Base-by-base conservation (phyloP, 208 protist genomes). In the Trichomonas gallinae region DNA sequence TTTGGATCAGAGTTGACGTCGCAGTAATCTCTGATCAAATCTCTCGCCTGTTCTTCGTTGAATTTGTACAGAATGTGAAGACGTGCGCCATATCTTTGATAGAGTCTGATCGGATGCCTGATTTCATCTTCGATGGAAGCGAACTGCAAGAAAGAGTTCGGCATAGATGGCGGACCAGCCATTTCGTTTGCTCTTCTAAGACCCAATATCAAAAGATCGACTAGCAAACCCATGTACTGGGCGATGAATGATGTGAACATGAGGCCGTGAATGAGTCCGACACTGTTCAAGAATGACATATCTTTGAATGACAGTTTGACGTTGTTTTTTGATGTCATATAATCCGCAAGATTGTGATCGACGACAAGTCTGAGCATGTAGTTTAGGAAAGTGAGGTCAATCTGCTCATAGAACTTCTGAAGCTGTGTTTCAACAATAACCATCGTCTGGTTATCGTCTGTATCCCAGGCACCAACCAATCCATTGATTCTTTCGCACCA, bases 251-350 rank as follows among this genome's bases (percentile, higher is more conserved):
- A 98, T 31, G 99, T 98, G 97, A 99, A 99, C 98, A 99, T 99
- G 63, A 99, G 99, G 72, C 99, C 99, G 96, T 99, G 98, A 96
- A 99, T 98, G 17, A 99, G 96, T 63, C 99, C 99, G 97, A 99
- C 99, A 48, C 98, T 98, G 97, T 99, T 99, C 96, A 99, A 98
- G 98, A 99, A 99, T 97, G 98, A 99, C 99, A 99, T 99, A 98
- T 99, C 99, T 98, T 99, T 99, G 98, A 99, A 99, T 97, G 98
- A 99, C 36, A 99, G 97, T 2, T 99, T 98, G 0, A 99, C 98
- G 97, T 99, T 99, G 98, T 99, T 99, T 97, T 99, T 99, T 93
- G 99, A 98, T 44, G 99, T 99, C 97, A 99, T 99, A 98, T 99
- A 99, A 97, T 99, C 99, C 34, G 99, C 99, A 96, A 99, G 98